Base-by-base conservation (phyloP, 1,284 basidiomycete species). In the Paramarasmius palmivorus region DNA sequence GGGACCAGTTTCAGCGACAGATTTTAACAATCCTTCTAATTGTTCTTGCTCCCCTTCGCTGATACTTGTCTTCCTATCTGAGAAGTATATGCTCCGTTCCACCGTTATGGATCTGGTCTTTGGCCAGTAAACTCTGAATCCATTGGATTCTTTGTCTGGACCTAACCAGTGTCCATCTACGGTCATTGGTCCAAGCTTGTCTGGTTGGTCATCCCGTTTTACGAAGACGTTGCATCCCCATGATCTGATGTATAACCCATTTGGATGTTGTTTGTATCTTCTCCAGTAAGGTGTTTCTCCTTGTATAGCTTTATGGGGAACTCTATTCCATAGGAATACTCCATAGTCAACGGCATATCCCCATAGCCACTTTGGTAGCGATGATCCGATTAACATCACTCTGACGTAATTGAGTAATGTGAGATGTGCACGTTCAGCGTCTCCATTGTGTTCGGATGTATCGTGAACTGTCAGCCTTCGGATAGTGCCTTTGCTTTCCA, bases 401-500 rank as follows among this genome's bases (percentile, higher is more conserved):
- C 64, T 46, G 5, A 57, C 54, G n/a, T 56, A 55, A 32, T 65
- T 60, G 1, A 59, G 52, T 1, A 66, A 53, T 0, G 63, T 68
- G 2, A 62, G 53, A 49, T 71, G 69, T 8, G 65, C 49, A 1
- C 61, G 52, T 55, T 73, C 65, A 1, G 64, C 58, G 1, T 66
- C 55, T 10, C 73, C 68, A 44, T 73, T 71, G 15, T 66, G 52
- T 56, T 65, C 49, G 14, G 65, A 62, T 6, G 66, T 64, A 53
- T 73, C 63, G 39, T 70, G 69, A 1, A 66, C 59, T 4, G 65
- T 65, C 4, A 60, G 40, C 7, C 61, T 40, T 20, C 59, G 63
- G 3, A 46, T 34, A n/a, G 63, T 69, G 1, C 70, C 70, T 8
- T 56, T 32, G 0, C 32, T 10, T 4, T 41, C 48, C 2, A 66